These are phyloP conservation scores for Isoetes taiwanensis DNA, from an alignment of 75 land plant genomes.

Conservation along the genomic window DNA sequence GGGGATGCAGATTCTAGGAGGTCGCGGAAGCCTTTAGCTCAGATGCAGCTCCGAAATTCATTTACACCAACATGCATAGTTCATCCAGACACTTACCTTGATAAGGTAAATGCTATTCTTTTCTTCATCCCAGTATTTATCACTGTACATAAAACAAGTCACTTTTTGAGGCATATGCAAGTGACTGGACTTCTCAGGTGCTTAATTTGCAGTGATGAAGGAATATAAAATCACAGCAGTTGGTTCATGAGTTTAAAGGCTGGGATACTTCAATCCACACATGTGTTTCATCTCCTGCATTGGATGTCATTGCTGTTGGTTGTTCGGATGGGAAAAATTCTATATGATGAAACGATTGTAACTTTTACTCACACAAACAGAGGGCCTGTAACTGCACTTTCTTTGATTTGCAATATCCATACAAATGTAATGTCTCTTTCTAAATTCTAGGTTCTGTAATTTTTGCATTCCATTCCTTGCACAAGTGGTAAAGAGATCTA, in stretches of 20 bases:
- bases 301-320: conserved; percentile 93
- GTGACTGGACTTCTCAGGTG: conserved; percentile 29
- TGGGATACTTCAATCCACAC: conserved; percentile 64
- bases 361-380: conserved; percentile 63
- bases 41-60: conserved; percentile 36
- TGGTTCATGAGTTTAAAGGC: conserved; percentile 75
- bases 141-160: too few relatives aligned
- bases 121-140: not conserved
- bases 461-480: too few relatives aligned
- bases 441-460: too few relatives aligned
- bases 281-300: conserved; percentile 81
- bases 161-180: too few relatives aligned
- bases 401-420: too few relatives aligned
- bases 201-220: conserved; percentile 78
- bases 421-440: too few relatives aligned
- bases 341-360: conserved; percentile 67
- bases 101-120: conserved; percentile 43
- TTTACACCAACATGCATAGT: conserved; percentile 71
- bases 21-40: conserved; percentile 36
- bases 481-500: too few relatives aligned
- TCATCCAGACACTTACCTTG: conserved; percentile 96
- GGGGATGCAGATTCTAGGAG: conserved; percentile 25
- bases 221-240: conserved; percentile 68
- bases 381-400: conserved; percentile 75
- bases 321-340: conserved; percentile 80